Percentiles rank a stretch among this genome's conserved stretches.
These are phyloP conservation scores for Crotalaria pallida DNA, from an alignment of 306 rosid genomes.

Conservation along the genomic window DNA sequence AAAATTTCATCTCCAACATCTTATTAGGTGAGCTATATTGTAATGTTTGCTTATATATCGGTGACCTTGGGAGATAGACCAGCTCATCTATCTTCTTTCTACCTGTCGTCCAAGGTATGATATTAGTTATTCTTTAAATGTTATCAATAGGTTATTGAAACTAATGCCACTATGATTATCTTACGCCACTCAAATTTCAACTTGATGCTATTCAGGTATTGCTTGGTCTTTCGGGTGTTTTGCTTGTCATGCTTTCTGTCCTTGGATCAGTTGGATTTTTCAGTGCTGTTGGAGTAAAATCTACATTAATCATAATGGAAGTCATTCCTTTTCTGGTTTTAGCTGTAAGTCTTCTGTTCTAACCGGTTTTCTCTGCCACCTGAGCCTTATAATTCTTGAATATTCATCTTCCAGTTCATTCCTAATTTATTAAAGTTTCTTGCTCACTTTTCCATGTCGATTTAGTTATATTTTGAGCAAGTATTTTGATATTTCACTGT, in stretches of 20 bases:
- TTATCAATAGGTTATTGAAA: background rate
- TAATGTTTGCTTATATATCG: conserved; percentile 90
- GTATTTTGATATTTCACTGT: conserved; percentile 9
- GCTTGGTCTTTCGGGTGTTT: conserved; percentile 89
- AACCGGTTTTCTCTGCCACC: background rate
- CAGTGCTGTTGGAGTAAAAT: conserved; percentile 88
- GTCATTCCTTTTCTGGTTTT: conserved; percentile 93
- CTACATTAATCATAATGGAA: conserved; percentile 96
- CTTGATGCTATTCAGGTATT: conserved; percentile 49
- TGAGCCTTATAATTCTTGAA: background rate
- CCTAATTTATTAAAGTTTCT: background rate
- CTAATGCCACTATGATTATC: background rate
- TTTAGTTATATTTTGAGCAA: conserved; percentile 5
- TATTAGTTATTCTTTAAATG: background rate
- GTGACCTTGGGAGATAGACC: conserved; percentile 80
- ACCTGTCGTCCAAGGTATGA: conserved; percentile 81
- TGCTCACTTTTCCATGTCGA: background rate
- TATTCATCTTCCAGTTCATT: background rate
- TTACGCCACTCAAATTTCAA: conserved; percentile 13
- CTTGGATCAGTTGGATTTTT: conserved; percentile 93
- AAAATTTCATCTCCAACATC: conserved; percentile 22
- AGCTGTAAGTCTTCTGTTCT: conserved; percentile 66
- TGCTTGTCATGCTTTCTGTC: conserved; percentile 89
- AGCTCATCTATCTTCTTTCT: conserved; percentile 54
- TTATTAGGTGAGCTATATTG: conserved; percentile 88